Percentiles rank a stretch among this genome's conserved stretches.
Conservation (phyloP, 140 eudicot species). For the Artemisia princeps region DNA sequence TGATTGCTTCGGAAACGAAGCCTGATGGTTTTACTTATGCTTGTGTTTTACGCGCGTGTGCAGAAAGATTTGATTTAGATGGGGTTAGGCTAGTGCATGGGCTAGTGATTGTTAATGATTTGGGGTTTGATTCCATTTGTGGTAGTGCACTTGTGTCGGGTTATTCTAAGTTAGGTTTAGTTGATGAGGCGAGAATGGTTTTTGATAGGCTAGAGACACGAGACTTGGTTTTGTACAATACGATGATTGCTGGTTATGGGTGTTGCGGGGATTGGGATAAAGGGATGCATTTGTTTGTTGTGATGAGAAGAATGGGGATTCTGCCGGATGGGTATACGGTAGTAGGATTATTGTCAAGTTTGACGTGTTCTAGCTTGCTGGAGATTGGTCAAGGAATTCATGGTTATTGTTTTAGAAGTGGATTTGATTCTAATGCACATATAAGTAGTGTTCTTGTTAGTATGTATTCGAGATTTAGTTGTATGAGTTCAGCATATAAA, state of each 20-base stretch:
- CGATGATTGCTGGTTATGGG: conserved; percentile 57
- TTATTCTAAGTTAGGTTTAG: conserved; percentile 43
- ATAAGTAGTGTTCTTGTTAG: conserved; percentile 49
- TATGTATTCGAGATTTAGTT: conserved; percentile 53
- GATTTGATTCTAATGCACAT: conserved; percentile 44
- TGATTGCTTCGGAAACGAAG: conserved; percentile 40
- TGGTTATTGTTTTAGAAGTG: conserved; percentile 44
- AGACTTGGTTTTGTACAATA: conserved; percentile 53
- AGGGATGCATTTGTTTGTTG: conserved; percentile 33
- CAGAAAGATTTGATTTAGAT: conserved; percentile 32
- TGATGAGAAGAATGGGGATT: conserved; percentile 37
- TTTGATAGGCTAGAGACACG: conserved; percentile 34
- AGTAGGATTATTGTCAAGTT: conserved; percentile 52
- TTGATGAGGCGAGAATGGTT: conserved; percentile 45
- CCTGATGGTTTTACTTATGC: conserved; percentile 70
- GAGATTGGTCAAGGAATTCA: conserved; percentile 49
- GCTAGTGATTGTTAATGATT: conserved; percentile 36
- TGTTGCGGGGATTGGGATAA: conserved; percentile 37
- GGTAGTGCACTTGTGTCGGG: conserved; percentile 57
- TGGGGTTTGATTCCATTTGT: conserved; percentile 37
- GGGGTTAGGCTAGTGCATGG: conserved; percentile 48
- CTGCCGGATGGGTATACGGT: conserved; percentile 63
- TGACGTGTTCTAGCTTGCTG: conserved; percentile 29
- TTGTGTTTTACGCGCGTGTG: conserved; percentile 52
- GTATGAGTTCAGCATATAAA: conserved; percentile 43